Evolutionary conservation across 352 stramenopile species (phyloP).

Genomic region (Globisporangium iwayamae): DNA sequence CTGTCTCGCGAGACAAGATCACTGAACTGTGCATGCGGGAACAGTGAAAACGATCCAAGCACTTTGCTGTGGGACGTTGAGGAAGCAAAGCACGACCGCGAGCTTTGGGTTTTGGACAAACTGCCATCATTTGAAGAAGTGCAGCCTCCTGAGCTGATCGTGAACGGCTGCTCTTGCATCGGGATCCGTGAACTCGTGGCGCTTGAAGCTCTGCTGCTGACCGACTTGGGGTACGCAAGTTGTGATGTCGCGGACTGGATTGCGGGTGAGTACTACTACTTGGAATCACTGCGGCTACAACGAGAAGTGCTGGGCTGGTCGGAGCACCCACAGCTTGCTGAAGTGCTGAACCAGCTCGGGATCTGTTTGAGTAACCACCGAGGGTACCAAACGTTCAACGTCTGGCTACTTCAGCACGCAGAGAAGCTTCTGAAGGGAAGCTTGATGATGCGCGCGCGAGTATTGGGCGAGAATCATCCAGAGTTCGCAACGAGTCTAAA

Average conservation of each 20-base stretch:
- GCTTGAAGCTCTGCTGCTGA: conserved; percentile 69
- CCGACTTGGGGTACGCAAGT: conserved; percentile 72
- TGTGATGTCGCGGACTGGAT: conserved; percentile 79
- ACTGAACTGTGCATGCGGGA: conserved; percentile 66
- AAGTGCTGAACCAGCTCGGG: conserved; percentile 77
- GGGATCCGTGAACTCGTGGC: conserved; percentile 74
- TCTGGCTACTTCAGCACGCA: conserved; percentile 72
- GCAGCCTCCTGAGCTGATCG: conserved; percentile 21
- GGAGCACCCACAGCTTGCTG: conserved; percentile 73
- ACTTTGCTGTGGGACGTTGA: conserved; percentile 68
- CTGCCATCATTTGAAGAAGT: conserved; percentile 61
- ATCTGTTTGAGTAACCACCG: conserved; percentile 74
- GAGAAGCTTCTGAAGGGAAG: conserved; percentile 68
- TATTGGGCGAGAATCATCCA: conserved; percentile 67
- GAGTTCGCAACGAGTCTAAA: conserved; percentile 84
- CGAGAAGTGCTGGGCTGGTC: conserved; percentile 71
- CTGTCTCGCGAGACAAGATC: conserved; percentile 63
- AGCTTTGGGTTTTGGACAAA: conserved; percentile 55
- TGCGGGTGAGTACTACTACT: conserved; percentile 69
- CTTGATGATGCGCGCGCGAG: conserved; percentile 63
- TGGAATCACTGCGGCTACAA: conserved; percentile 75
- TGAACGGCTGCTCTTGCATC: conserved; percentile 53
- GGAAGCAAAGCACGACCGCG: conserved; percentile 68
- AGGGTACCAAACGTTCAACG: conserved; percentile 69
- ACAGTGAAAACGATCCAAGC: conserved; percentile 67